A percentile compares a stretch with the other conserved stretches of the same genome.
Conservation (phyloP, 495 filamentous ascomycete species). For the Podospora australis region DNA sequence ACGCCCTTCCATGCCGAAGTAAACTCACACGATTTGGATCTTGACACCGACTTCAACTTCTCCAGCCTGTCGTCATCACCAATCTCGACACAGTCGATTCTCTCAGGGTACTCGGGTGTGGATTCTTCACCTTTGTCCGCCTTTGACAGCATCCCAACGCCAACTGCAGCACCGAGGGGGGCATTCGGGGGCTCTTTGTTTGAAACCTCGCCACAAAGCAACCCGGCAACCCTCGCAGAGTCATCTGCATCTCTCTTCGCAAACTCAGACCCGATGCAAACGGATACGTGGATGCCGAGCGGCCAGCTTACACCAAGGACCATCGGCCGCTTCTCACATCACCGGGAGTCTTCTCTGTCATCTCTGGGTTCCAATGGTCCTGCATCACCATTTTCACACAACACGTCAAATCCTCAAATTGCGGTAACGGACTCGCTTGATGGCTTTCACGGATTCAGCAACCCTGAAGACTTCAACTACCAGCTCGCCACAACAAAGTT, state of each 20-base stretch:
- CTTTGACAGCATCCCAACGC: conserved; percentile 32
- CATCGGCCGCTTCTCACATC: conserved; percentile 35
- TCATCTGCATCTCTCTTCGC: conserved; percentile 21
- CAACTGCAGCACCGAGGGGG: conserved; percentile 24
- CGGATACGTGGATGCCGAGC: conserved; percentile 34
- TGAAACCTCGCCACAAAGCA: conserved; percentile 21
- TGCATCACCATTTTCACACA: conserved; percentile 46
- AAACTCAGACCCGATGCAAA: conserved; percentile 35
- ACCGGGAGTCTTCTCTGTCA: conserved; percentile 50
- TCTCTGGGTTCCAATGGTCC: conserved; percentile 51
- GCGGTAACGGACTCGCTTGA: conserved; percentile 39
- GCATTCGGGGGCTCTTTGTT: conserved; percentile 26
- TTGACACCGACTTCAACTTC: conserved; percentile 16
- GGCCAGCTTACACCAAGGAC: conserved; percentile 38
- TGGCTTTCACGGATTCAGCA: conserved; percentile 31
- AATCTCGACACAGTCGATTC: conserved; percentile 26
- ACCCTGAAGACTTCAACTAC: conserved; percentile 36
- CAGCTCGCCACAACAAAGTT: conserved; percentile 20
- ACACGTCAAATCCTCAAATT: conserved; percentile 47
- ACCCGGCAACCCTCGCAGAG: conserved; percentile 20
- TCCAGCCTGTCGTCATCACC: conserved; percentile 26
- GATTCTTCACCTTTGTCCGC: conserved; percentile 32
- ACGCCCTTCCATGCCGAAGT: background rate
- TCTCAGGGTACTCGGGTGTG: conserved; percentile 22
- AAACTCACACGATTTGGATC: conserved; percentile 16